phyloP scores from a whole-genome alignment of 2,329 filamentous ascomycete species.

The Annulohypoxylon truncatum region DNA sequence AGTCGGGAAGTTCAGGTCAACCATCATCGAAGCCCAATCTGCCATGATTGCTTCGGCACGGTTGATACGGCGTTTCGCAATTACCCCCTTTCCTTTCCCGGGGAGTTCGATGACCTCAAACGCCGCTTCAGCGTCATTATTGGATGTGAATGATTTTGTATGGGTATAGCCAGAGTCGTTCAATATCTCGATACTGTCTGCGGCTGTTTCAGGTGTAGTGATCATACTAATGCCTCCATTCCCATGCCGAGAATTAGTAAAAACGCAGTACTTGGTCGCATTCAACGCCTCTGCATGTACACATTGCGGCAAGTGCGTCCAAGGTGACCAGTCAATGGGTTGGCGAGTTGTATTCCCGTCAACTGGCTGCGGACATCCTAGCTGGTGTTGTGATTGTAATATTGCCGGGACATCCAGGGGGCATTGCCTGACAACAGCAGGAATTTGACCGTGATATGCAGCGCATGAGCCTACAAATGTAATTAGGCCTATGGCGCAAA shows the following conservation, averaged over 20 bases:
- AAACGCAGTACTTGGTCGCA: slow-evolving; percentile 42
- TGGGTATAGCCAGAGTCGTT: slow-evolving; percentile 44
- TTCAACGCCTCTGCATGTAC: slow-evolving; percentile 28
- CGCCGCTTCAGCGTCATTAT: slow-evolving; percentile 17
- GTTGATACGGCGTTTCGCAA: slow-evolving; percentile 50
- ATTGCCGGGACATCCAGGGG: slow-evolving; percentile 32
- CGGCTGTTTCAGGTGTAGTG: slow-evolving; percentile 51
- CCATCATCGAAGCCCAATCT: slow-evolving; percentile 51
- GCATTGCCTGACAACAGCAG: slow-evolving; percentile 33
- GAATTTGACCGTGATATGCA: slow-evolving; percentile 7
- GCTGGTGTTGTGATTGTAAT: slow-evolving; percentile 28
- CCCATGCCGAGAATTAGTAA: slow-evolving; percentile 44
- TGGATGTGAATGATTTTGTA: slow-evolving; percentile 11
- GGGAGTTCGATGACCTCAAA: slow-evolving; percentile 49
- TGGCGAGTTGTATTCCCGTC: slow-evolving; percentile 34
- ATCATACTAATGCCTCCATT: slow-evolving; percentile 52
- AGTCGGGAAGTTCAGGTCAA: slow-evolving; percentile 49
- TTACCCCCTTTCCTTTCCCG: slow-evolving; percentile 51
- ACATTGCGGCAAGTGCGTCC: slow-evolving; percentile 44
- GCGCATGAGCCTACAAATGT: neutral
- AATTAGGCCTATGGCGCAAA: slow-evolving; percentile 12
- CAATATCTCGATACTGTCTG: slow-evolving; percentile 46
- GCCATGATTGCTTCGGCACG: slow-evolving; percentile 53
- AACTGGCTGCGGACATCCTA: slow-evolving; percentile 40
- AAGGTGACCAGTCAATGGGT: slow-evolving; percentile 45